Evolutionary conservation across 202 grass and related monocot species (phyloP).

Genomic region (Panicum virgatum): DNA sequence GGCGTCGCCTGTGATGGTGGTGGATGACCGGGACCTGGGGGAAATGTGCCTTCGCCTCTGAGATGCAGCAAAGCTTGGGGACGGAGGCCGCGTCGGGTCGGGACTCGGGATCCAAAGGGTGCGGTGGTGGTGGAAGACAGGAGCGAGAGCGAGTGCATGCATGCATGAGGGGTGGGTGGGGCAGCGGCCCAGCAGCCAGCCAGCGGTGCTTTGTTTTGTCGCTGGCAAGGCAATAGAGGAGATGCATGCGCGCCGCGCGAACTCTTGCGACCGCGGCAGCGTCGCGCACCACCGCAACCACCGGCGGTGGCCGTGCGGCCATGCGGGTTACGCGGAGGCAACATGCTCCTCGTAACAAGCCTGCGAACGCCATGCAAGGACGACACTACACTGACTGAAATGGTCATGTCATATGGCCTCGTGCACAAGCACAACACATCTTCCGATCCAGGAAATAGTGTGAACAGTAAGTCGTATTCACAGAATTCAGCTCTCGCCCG

Average conservation of each 20-base stretch:
- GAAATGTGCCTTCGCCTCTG: not conserved
- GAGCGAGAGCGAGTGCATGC: no score
- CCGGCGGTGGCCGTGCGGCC: no score
- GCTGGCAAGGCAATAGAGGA: no score
- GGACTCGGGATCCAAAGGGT: conserved; percentile 29
- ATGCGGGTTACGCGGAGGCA: not conserved
- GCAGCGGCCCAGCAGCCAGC: not conserved
- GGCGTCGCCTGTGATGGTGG: not conserved
- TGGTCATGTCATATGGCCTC: not conserved
- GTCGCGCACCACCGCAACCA: no score
- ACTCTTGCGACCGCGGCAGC: no score
- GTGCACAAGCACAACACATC: not conserved
- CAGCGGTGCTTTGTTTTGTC: not conserved
- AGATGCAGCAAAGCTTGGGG: conserved; percentile 11
- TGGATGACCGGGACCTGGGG: not conserved
- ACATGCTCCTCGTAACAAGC: not conserved
- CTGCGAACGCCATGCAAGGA: not conserved
- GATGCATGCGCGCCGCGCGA: no score
- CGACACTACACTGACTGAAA: not conserved
- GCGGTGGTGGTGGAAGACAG: conserved; percentile 15
- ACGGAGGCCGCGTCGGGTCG: not conserved
- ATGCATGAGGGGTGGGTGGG: no score
- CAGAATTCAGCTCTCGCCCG: not conserved
- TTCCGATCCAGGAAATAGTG: not conserved
- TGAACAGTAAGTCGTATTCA: no score